Conservation (phyloP, 768 basidiomycete species). For the Hirschioporus abietinus region DNA sequence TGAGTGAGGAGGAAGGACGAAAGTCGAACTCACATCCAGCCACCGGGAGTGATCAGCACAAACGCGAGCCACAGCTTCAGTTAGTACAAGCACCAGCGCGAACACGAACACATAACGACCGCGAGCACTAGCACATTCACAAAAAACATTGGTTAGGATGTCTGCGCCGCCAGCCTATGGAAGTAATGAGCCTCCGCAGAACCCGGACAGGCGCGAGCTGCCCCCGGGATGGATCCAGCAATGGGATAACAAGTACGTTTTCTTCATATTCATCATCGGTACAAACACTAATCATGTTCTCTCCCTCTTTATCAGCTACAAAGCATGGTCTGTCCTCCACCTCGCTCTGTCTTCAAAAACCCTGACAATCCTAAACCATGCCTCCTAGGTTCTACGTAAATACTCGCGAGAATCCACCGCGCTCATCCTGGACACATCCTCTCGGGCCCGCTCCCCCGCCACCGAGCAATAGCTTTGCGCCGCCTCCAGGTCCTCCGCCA, state of each 20-base stretch:
- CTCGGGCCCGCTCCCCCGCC: conserved; percentile 41
- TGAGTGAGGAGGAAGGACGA: not conserved
- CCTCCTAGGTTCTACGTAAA: conserved; percentile 71
- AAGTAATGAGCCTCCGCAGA: conserved; percentile 20
- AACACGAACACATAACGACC: not conserved
- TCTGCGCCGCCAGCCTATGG: conserved; percentile 37
- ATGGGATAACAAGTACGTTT: conserved; percentile 59
- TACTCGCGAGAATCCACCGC: conserved; percentile 53
- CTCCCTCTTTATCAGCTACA: conserved; percentile 41
- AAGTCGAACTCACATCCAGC: too few species aligned
- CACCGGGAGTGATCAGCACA: too few species aligned
- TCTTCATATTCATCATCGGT: conserved; percentile 16
- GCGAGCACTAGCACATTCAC: not conserved
- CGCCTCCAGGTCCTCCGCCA: conserved; percentile 43
- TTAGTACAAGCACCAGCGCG: not conserved
- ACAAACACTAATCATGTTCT: conserved; percentile 21
- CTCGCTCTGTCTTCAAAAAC: not conserved
- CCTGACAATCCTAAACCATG: not conserved
- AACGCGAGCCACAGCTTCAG: too few species aligned
- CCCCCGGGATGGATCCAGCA: conserved; percentile 67
- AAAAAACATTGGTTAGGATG: conserved; percentile 21
- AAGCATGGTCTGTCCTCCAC: conserved; percentile 47
- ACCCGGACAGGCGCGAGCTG: conserved; percentile 56
- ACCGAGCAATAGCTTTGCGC: conserved; percentile 29
- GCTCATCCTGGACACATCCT: conserved; percentile 68